Conservation (phyloP, 176 grass and related monocot species). For the Sorghum bicolor region Sorghum_bicolor_NCBIv3 NC_012877.2:10796001-10796500, state of each 20-base stretch:
- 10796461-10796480: conserved; percentile 60
- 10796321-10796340: conserved; percentile 44
- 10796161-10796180: conserved; percentile 88
- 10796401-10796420: conserved; percentile 45
- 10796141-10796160: conserved; percentile 34
- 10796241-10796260: conserved; percentile 72
- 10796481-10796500: conserved; percentile 58
- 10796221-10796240: conserved; percentile 84
- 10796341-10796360: conserved; percentile 53
- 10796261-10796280: conserved; percentile 66
- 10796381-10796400: too few species aligned
- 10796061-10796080: conserved; percentile 87
- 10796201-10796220: conserved; percentile 95
- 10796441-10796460: conserved; percentile 64
- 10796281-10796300: conserved; percentile 64
- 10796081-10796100: conserved; percentile 75
- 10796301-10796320: conserved; percentile 62
- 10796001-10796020: conserved; percentile 67
- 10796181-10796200: conserved; percentile 81
- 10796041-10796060: conserved; percentile 85
- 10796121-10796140: conserved; percentile 65
- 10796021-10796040: conserved; percentile 82
- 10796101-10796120: conserved; percentile 85
- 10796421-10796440: conserved; percentile 58
- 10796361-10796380: conserved; percentile 54